Evolutionary conservation across 2,329 filamentous ascomycete genomes (phyloP), one percentile per base, ranked within the genome.

Genomic region (Leptographium flavum): DNA sequence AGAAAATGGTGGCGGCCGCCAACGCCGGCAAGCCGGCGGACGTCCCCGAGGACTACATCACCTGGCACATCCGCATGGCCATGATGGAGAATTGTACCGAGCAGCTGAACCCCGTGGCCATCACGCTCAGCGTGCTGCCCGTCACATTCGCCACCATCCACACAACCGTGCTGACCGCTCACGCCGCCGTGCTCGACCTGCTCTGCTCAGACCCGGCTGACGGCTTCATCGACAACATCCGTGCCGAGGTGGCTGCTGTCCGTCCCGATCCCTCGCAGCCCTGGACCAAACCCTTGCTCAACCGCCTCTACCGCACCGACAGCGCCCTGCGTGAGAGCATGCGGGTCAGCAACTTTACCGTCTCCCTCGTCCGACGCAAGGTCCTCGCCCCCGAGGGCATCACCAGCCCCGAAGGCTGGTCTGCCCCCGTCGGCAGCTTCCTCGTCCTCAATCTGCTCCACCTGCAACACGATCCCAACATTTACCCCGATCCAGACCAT

Each of bases 111-210:
- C 64, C 73, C 0, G 54, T 60, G 3, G 62, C 64, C 36, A 65
- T 79, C 15, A 69, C 71, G 2, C 65, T 69, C 49, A 63, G 70
- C 14, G 56, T 78, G 5, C 58, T 79, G 31, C 70, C 73, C 0
- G 60, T 79, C 37, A 69, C 76, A 53, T 76, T 78, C 48, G 74
- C 73, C 3, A 68, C 72, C 17, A 74, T 76, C 23, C 73, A 78
- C 56, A 78, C 74, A 2, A 76, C 74, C 0, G 64, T 68, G 7
- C 52, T 76, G 13, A 74, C 73, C 0, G 65, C 67, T 3, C 66
- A 69, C 39, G 65, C 64, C 30, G 58, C 65, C 28, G 52, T 73
- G 43, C 53, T 73, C 10, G 70, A 74, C 47, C 53, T 74, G 7
- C 55, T 72, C 31, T 56, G 63, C 1, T 60, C 67, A 0, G 56